Base-by-base conservation (phyloP, 2,329 filamentous ascomycete species). In the Neopestalotiopsis sp. region DNA sequence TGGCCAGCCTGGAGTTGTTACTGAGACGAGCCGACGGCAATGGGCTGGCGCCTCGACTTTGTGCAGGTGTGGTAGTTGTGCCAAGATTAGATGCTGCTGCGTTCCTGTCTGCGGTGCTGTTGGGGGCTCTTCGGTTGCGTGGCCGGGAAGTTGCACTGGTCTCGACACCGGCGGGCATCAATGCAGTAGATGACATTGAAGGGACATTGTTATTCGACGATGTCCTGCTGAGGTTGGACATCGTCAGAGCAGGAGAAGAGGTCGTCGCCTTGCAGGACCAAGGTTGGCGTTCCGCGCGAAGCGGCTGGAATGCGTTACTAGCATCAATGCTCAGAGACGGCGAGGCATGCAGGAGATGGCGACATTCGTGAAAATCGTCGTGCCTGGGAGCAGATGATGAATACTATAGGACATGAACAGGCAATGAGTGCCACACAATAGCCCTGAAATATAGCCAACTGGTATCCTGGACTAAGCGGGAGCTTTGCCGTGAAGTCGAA, bases 21-120 rank as follows among this genome's bases (percentile, higher is more conserved):
- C 78, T 73, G 69, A 80, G 81, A 69, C 81, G 82, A 67, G 81
- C 77, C 7, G 81, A 79, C 6, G 86, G 85, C 65, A 87, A 81
- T 24, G 87, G 86, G 74, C 86, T 88, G 24, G 80, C 82, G 9
- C 80, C 80, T 70, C 85, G 81, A 73, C 83, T 85, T 30, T 81
- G 74, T 17, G 76, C 72, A 56, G 82, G 77, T 69, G 80, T 83
- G 71, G 71, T 78, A 74, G 78, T 78, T 66, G 81, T 80, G 32
- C 78, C 80, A 28, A 80, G 78, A 12, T 77, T 78, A 20, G 78
- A 76, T 68, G 75, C 76, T 14, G 71, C 72, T 9, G 76, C 71
- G 66, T 73, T 73, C 38, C 73, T 72, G 42, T 75, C 74, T 20
- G 71, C 68, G 20, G 76, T 73, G 70, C 78, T 80, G 14, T 28